phyloP scores from a whole-genome alignment of 1,284 basidiomycete genomes.

The Boletus semigastroideus region DNA sequence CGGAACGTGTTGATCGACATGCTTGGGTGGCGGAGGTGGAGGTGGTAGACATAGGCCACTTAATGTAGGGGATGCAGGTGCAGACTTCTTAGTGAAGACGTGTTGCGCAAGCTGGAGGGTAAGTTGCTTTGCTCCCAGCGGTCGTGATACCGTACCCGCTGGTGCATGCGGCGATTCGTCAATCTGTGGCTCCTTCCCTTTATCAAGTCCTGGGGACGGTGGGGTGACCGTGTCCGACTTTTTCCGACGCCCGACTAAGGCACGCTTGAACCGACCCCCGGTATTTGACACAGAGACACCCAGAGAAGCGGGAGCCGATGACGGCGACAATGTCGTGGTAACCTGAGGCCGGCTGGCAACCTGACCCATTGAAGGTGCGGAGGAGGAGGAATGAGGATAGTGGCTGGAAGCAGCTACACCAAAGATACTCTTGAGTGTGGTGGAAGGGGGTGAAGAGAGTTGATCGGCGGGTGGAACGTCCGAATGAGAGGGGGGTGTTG shows the following conservation, averaged over 20 bases:
- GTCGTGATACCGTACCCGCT: conserved; percentile 25
- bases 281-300: conserved; percentile 30
- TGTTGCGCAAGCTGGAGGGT: conserved; percentile 43
- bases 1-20: conserved; percentile 11
- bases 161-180: conserved; percentile 26
- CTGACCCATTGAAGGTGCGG: conserved; percentile 42
- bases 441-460: conserved; percentile 33
- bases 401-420: conserved; percentile 36
- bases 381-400: conserved; percentile 36
- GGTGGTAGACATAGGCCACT: conserved; percentile 30
- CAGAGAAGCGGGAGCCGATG: conserved; percentile 30
- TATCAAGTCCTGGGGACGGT: conserved; percentile 31
- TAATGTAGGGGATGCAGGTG: conserved; percentile 30
- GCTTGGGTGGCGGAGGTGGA: conserved; percentile 40
- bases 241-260: conserved; percentile 61
- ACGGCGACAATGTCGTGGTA: conserved; percentile 22
- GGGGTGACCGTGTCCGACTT: conserved; percentile 51
- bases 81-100: conserved; percentile 41
- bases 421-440: conserved; percentile 39
- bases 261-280: conserved; percentile 60
- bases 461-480: conserved; percentile 45
- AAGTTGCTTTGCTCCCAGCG: conserved; percentile 31
- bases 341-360: conserved; percentile 37
- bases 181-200: conserved; percentile 26
- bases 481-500: conserved; percentile 39